Conservation (phyloP, 1,284 basidiomycete genomes). For the Pascua guehoae region DNA sequence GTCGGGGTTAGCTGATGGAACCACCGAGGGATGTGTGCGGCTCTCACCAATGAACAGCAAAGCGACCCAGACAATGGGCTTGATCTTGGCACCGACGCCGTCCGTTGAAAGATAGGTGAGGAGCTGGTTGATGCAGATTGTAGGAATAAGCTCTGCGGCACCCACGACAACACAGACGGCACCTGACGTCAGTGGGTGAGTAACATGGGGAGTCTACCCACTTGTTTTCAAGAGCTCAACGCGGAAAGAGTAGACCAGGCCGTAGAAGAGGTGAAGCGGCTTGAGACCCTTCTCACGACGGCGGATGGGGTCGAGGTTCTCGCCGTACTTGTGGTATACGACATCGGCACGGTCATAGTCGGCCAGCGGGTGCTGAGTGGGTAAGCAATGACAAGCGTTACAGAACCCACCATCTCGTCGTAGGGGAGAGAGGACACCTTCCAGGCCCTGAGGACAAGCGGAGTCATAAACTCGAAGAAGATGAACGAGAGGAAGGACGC, state of each 20-base stretch:
- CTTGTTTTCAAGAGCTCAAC: slow-evolving; percentile 27
- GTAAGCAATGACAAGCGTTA: no score
- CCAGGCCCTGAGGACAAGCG: slow-evolving; percentile 53
- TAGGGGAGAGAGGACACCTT: slow-evolving; percentile 39
- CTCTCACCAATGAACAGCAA: slow-evolving; percentile 57
- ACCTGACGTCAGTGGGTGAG: no score
- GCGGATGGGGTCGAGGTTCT: slow-evolving; percentile 44
- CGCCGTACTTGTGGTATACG: slow-evolving; percentile 46
- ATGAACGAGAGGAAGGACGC: slow-evolving; percentile 58
- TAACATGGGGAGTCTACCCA: not conserved
- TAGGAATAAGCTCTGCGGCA: slow-evolving; percentile 49
- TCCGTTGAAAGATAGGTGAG: slow-evolving; percentile 54
- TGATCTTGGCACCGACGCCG: slow-evolving; percentile 48
- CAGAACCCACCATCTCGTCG: slow-evolving; percentile 27
- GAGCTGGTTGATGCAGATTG: slow-evolving; percentile 54
- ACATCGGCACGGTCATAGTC: slow-evolving; percentile 57
- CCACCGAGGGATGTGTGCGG: not conserved
- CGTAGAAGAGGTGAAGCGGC: slow-evolving; percentile 31
- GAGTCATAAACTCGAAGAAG: slow-evolving; percentile 61
- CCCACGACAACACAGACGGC: slow-evolving; percentile 36
- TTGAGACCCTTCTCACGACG: slow-evolving; percentile 35
- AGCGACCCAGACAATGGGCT: slow-evolving; percentile 62
- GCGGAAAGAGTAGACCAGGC: slow-evolving; percentile 32
- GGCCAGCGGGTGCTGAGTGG: slow-evolving; percentile 54
- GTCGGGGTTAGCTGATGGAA: not conserved